Conservation (phyloP, 371 early-diverging fungal genomes). For the Circinella minor region DNA sequence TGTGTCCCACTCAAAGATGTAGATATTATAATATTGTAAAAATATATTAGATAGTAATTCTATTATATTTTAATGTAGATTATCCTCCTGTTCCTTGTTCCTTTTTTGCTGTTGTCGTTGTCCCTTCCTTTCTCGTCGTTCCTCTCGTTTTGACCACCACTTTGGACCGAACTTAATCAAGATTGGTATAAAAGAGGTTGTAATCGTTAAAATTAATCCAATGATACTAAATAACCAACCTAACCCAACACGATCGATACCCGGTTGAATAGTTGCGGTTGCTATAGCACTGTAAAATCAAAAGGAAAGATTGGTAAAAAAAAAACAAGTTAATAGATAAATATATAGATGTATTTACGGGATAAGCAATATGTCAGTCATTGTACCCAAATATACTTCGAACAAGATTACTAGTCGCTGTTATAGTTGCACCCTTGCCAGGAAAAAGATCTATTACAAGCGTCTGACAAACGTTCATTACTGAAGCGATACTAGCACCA, state of each 20-base stretch:
- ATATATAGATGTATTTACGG: too few relatives aligned
- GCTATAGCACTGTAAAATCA: too few relatives aligned
- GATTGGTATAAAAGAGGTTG: neutral
- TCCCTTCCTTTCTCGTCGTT: neutral
- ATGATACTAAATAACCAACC: slow-evolving; percentile 43
- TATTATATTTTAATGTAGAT: neutral
- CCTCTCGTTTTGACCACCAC: neutral
- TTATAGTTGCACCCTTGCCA: slow-evolving; percentile 36
- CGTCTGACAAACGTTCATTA: slow-evolving; percentile 35
- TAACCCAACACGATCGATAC: slow-evolving; percentile 37
- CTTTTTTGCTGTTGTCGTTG: neutral
- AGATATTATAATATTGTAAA: too few relatives aligned
- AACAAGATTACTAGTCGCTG: too few relatives aligned
- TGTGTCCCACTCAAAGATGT: too few relatives aligned
- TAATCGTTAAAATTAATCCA: neutral
- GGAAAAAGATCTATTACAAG: slow-evolving; percentile 43
- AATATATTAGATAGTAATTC: too few relatives aligned
- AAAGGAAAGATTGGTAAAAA: too few relatives aligned
- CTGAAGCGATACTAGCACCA: slow-evolving; percentile 17
- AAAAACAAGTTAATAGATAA: too few relatives aligned
- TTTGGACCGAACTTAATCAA: neutral
- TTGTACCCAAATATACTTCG: too few relatives aligned
- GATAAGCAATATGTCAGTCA: too few relatives aligned
- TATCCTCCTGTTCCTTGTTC: neutral
- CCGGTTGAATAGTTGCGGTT: slow-evolving; percentile 1